Evolutionary conservation across 2,329 filamentous ascomycete genomes (phyloP).

Genomic region (Fusarium protoensiforme): DNA sequence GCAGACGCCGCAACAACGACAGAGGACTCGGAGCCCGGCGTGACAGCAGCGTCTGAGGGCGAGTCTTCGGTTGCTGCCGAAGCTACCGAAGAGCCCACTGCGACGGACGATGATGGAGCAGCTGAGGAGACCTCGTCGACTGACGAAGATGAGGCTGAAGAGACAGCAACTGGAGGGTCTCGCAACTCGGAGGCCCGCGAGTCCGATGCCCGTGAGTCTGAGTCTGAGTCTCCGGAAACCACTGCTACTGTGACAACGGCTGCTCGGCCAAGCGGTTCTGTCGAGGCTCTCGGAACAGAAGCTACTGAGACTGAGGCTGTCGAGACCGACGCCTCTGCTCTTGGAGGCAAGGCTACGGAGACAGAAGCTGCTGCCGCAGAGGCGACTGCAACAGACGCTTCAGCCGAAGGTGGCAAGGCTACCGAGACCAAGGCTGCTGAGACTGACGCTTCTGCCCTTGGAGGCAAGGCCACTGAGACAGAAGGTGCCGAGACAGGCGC

Average conservation of each 20-base stretch:
- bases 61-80: background rate
- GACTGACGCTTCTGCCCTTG: background rate
- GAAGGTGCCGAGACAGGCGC: conserved; percentile 9
- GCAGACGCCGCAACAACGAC: conserved; percentile 7
- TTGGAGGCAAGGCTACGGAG: background rate
- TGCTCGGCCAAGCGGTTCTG: background rate
- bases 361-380: background rate
- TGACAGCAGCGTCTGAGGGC: background rate
- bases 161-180: conserved; percentile 30
- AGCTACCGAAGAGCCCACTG: conserved; percentile 4
- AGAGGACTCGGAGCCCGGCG: conserved; percentile 17
- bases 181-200: conserved; percentile 34
- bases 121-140: conserved; percentile 8
- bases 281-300: conserved; percentile 2
- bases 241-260: conserved; percentile 19
- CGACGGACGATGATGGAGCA: background rate
- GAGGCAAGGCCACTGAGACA: background rate
- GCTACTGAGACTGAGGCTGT: background rate
- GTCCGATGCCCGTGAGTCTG: conserved; percentile 27
- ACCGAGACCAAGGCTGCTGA: background rate
- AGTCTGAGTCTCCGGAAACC: conserved; percentile 19
- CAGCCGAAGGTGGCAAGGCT: background rate
- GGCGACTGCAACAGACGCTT: background rate
- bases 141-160: conserved; percentile 25
- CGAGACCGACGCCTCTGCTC: background rate